Conservation (phyloP, 140 eudicot species). For the Senecio squalidus region DNA sequence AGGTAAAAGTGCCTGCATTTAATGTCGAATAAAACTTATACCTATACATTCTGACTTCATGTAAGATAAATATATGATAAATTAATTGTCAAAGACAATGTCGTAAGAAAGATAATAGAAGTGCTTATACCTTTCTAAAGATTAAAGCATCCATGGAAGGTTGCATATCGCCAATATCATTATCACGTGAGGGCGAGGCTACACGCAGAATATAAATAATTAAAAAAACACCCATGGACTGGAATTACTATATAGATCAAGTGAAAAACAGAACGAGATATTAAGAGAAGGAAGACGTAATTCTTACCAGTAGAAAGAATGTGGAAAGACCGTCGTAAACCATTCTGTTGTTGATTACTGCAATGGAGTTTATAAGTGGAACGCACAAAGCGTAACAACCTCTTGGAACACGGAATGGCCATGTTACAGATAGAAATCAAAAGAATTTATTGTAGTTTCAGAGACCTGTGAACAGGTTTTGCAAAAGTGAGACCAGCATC, state of each 20-base stretch:
- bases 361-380: slow-evolving; percentile 18
- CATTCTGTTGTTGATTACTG: slow-evolving; percentile 11
- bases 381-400: slow-evolving; percentile 27
- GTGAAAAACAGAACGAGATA: neutral
- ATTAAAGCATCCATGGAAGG: slow-evolving; percentile 21
- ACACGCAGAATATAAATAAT: neutral
- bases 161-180: slow-evolving; percentile 16
- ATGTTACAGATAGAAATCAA: too few relatives aligned
- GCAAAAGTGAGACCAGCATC: too few relatives aligned
- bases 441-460: too few relatives aligned
- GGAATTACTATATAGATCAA: neutral
- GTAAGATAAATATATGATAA: neutral
- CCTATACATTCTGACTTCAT: neutral
- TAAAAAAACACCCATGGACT: neutral
- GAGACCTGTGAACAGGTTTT: too few relatives aligned
- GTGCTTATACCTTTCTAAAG: slow-evolving; percentile 36
- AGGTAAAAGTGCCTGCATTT: slow-evolving; percentile 31
- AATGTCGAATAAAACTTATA: neutral
- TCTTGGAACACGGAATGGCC: slow-evolving; percentile 40
- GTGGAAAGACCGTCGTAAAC: slow-evolving; percentile 14
- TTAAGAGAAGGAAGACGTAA: neutral
- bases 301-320: slow-evolving; percentile 20
- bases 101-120: neutral
- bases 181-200: slow-evolving; percentile 30
- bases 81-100: neutral